Evolutionary conservation across 305 asterid genomes (phyloP).

Genomic region (Fraxinus greggii): DNA sequence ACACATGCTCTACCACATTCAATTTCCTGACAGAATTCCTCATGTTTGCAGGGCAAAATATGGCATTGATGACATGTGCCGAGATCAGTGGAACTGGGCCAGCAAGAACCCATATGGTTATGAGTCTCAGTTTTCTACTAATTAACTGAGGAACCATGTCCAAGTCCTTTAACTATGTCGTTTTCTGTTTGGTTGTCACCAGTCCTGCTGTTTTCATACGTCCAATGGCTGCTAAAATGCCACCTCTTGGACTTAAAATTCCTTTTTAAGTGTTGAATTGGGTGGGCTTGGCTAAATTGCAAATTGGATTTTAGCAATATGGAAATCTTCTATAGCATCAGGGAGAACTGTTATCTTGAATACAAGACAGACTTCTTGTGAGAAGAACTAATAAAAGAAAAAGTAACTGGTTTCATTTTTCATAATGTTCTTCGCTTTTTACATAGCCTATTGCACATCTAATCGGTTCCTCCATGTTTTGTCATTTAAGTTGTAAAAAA

Average conservation of each 20-base stretch:
- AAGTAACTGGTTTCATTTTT: background rate
- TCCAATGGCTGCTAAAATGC: background rate
- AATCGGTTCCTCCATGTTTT: background rate
- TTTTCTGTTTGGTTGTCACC: background rate
- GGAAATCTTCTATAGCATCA: background rate
- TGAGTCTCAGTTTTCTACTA: constrained; percentile 18
- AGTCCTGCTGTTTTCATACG: background rate
- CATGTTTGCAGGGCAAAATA: constrained; percentile 53
- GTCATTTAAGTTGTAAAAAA: background rate
- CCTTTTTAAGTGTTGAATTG: background rate
- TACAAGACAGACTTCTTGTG: background rate
- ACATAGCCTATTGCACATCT: background rate
- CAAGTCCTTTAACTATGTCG: background rate
- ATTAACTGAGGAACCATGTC: background rate
- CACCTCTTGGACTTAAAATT: background rate
- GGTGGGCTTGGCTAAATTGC: background rate
- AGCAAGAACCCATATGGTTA: constrained; percentile 81
- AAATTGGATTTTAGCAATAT: background rate
- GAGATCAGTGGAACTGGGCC: constrained; percentile 91
- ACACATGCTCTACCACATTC: background rate
- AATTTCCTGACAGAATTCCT: background rate
- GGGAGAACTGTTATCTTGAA: background rate
- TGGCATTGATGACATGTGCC: constrained; percentile 71
- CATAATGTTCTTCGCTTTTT: background rate
- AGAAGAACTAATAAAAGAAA: background rate